Base-by-base conservation (phyloP, 495 filamentous ascomycete genomes). In the Achaetomiella virescens region DNA sequence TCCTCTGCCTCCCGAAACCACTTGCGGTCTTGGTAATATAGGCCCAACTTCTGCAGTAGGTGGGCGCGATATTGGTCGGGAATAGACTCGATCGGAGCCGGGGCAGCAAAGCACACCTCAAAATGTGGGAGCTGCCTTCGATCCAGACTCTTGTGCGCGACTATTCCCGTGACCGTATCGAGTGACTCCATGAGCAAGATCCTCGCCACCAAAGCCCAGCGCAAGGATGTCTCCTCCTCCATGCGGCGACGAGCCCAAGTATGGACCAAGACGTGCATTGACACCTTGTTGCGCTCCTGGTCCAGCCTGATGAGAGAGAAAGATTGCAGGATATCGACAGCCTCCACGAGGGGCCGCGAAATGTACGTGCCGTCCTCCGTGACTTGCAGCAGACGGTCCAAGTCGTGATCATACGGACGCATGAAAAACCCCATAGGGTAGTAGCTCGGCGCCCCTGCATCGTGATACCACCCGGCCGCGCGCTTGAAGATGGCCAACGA, bases 231-330 rank as follows among this genome's bases (percentile, higher is more conserved):
- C 3, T 43, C 33, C 25, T 45, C n/a, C 0, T 50, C 48, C 49
- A 65, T 52, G 12, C 61, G 41, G 2, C 52, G 18, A 11, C 37
- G 21, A 5, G 6, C 52, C 61, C 63, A 61, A 66, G 4, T 22
- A 18, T 61, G 61, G 6, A 63, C 52, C 33, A 66, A 51, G 24
- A 57, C 49, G 24, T 66, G 63, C 61, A 64, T 66, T 12, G 55
- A 59, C 14, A 55, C n/a, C 21, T 1, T 27, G 22, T 5, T 5
- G 6, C 11, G 2, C 0, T 2, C 27, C 17, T 10, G 4, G n/a
- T 46, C 41, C 7, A 18, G 8, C 18, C 45, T 57, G 21, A 63
- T 33, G 8, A 66, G 58, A 6, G 61, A 64, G 8, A 61, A 54
- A 2, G 14, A 31, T n/a, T 50, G 12, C 17, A 66, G 40, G 18